Base-by-base conservation (phyloP, 192 early-diverging fungal genomes). In the Backusella luteola region DNA sequence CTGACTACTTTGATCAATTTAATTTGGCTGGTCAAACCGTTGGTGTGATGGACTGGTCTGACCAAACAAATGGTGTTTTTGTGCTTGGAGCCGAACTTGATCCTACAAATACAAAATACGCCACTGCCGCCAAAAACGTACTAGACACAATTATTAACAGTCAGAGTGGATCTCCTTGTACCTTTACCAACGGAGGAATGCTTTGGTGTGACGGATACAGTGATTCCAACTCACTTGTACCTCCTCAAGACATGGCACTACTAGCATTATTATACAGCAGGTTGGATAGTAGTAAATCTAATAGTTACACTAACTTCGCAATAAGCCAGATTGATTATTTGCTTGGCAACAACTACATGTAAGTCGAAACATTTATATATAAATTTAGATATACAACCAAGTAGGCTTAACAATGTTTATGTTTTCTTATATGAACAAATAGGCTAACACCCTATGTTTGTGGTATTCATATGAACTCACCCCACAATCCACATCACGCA, bases 401-500 rank as follows among this genome's bases (percentile, higher is more conserved):
- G 15, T 17, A 17, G 42, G 5, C 4, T 15, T 63, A 87, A 84
- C 6, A 86, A 85, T 21, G 17, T 76, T 76, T 17, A 69, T 41
- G 9, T 29, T 9, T 32, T 32, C 12, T 56, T 52, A 29, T 67
- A 17, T 8, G 21, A 26, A 79, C 79, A 29, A 29, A 63, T 76
- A 80, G 79, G 79, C 21, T 74, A 34, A 86, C 87, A 11, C 87
- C 89, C 1, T 89, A 89, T 81, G 79, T 89, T 34, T 80, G 85
- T 39, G 89, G 89, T 44, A 85, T 89, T 3, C 87, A 89, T 56
- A 76, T 80, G 73, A 90, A 90, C 44, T 88, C 89, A 12, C 89
- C 87, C 8, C 34, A 76, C 26, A 88, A 90, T 34, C 86, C 87
- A 52, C 89, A 89, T 74, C 88, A 89, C 70, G 87, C 87, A n/a